These are phyloP conservation scores for Nicotiana tabacum DNA, from an alignment of 257 asterid genomes.

Conservation along the genomic window DNA sequence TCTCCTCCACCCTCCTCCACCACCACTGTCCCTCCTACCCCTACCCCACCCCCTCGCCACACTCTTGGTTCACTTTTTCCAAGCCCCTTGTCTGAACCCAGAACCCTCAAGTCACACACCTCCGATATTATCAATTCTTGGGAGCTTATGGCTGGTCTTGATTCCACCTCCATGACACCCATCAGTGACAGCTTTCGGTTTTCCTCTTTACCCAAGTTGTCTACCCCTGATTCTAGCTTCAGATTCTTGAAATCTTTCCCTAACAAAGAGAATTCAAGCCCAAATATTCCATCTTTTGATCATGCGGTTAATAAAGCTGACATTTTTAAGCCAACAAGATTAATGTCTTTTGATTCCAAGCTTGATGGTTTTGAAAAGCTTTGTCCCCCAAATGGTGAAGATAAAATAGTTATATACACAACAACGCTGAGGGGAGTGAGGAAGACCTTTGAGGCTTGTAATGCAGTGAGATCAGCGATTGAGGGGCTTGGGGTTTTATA, in stretches of 20 bases:
- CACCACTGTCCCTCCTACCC: conserved; percentile 26
- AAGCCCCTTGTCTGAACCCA: conserved; percentile 47
- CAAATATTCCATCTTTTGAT: conserved; percentile 11
- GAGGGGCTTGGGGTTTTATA: conserved; percentile 43
- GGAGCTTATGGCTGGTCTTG: conserved; percentile 93
- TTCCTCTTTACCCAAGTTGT: conserved; percentile 16
- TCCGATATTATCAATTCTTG: conserved; percentile 70
- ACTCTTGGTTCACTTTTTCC: conserved; percentile 68
- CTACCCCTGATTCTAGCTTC: conserved; percentile 32
- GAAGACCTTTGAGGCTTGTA: conserved; percentile 81
- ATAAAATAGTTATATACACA: conserved; percentile 67
- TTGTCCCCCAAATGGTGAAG: conserved; percentile 77
- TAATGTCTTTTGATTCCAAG: background rate
- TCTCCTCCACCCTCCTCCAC: conserved; percentile 7
- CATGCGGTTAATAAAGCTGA: conserved; percentile 23
- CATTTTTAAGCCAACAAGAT: background rate
- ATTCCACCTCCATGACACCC: conserved; percentile 26
- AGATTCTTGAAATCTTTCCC: conserved; percentile 21
- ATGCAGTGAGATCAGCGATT: conserved; percentile 66
- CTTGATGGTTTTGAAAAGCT: conserved; percentile 41
- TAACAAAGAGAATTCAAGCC: conserved; percentile 28
- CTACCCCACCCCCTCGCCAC: conserved; percentile 54
- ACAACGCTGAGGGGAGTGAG: conserved; percentile 85
- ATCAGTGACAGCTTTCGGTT: conserved; percentile 46
- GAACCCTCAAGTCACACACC: conserved; percentile 29